Base-by-base conservation (phyloP, 129 eudicot species). In the Dittrichia graveolens region DNA sequence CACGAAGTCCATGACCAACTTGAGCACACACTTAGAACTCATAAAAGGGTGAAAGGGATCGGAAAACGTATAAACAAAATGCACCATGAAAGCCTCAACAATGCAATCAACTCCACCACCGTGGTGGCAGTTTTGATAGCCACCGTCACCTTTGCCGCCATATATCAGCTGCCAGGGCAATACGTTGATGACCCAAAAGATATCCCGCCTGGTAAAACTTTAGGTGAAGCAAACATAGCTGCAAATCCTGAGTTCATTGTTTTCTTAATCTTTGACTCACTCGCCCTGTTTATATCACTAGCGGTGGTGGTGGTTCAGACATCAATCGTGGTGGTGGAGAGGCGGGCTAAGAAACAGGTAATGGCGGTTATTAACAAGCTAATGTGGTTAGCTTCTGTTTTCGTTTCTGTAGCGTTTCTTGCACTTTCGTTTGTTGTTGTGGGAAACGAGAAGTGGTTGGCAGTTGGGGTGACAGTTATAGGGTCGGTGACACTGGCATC, bases 271-370 rank as follows among this genome's bases (percentile, higher is more conserved):
- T 85, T 75, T 37, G 91, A 88, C 64, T 76, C 95, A 0, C 67
- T 88, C 7, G 95, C 95, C 0, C 80, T 88, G 0, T 88, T 88
- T 64, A 88, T 85, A 75, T 88, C 95, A 0, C 73, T 88, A 48
- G 91, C 91, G 12, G 91, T 88, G 8, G 95, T 88, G 67, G 91
- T 88, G 57, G 95, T 88, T 18, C 95, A 88, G 83, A 88, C 91
- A 9, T 88, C 90, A 0, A 76, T 85, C 10, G 95, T 88, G 61
- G 95, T 85, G 13, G 90, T 88, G 49, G 90, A 88, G 39, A 66
- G 82, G 46, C 73, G 78, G 42, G 88, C 88, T 0, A 85, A 88
- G 79, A 85, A 83, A 52, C 95, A 85, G 41, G 72, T 88, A 79
- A 83, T 88, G 91, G 85, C 86, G 6, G 67, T 88, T 66, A 88